Evolutionary conservation across 768 basidiomycete species (phyloP).

Genomic region (Hydnomerulius pinastri): DNA sequence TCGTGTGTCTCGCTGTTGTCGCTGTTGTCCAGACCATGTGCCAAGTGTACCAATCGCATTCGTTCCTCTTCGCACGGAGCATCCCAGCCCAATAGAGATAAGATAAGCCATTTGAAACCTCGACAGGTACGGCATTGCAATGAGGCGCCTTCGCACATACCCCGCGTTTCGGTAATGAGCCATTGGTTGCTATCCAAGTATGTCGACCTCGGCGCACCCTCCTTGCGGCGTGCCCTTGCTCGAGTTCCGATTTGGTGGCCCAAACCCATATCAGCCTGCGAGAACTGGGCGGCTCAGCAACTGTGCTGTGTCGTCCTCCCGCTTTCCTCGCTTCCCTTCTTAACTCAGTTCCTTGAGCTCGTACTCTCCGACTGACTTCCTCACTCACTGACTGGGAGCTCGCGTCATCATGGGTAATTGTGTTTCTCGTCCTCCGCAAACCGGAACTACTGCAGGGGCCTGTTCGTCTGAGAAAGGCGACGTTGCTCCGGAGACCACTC

Average conservation of each 20-base stretch:
- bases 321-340: not conserved
- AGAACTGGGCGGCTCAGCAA: constrained; percentile 9
- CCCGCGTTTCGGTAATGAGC: not conserved
- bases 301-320: not conserved
- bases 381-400: constrained; percentile 5
- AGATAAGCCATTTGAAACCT: not conserved
- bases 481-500: not conserved
- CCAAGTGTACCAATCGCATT: not conserved
- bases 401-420: constrained; percentile 27
- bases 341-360: not conserved
- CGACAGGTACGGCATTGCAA: constrained; percentile 12
- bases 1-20: not conserved
- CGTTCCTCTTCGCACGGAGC: not conserved
- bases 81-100: constrained; percentile 17
- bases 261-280: constrained; percentile 16
- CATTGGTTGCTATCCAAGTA: not conserved
- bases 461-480: constrained; percentile 4
- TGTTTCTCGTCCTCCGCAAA: constrained; percentile 13
- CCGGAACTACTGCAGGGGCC: not conserved
- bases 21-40: not conserved
- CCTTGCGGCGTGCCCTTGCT: not conserved
- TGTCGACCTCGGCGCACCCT: not conserved
- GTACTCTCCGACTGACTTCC: not conserved
- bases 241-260: constrained; percentile 14
- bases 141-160: too few species aligned